Conservation (phyloP, 2,329 filamentous ascomycete species). For the Graphilbum sp. region DNA sequence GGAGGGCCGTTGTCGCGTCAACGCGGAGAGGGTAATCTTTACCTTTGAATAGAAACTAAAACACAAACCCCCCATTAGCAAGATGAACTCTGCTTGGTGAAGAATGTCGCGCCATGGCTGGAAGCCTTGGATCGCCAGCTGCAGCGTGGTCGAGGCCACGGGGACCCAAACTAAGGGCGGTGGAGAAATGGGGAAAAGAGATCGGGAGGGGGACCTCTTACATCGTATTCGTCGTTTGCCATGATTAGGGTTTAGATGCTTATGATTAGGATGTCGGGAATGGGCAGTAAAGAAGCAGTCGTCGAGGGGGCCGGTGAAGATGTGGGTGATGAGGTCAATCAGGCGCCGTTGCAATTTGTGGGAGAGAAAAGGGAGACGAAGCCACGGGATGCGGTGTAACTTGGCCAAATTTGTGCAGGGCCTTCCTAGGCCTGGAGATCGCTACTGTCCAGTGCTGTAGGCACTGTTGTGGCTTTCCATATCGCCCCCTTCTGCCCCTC, state of each 20-base stretch:
- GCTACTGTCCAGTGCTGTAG: not conserved
- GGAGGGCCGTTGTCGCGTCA: not conserved
- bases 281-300: not conserved
- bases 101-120: not conserved
- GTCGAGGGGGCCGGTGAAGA: not conserved
- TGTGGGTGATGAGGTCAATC: not conserved
- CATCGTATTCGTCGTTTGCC: constrained; percentile 99
- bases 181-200: not conserved
- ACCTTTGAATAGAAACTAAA: constrained; percentile 98
- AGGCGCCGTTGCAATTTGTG: constrained; percentile 1
- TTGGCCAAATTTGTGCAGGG: not conserved
- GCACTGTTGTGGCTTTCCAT: not conserved
- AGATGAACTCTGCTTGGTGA: not conserved
- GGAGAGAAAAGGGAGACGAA: not conserved
- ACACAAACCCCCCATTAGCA: constrained; percentile 3
- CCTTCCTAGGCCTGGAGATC: too few relatives aligned
- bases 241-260: constrained; percentile 28
- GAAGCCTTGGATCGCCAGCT: too few relatives aligned
- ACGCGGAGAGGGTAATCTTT: constrained; percentile 14
- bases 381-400: not conserved
- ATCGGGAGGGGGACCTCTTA: constrained; percentile 31
- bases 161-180: not conserved
- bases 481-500: too few relatives aligned
- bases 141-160: not conserved
- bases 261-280: not conserved